phyloP scores from a whole-genome alignment of 108 stramenopile species.

The Thalassiosira profunda region DNA sequence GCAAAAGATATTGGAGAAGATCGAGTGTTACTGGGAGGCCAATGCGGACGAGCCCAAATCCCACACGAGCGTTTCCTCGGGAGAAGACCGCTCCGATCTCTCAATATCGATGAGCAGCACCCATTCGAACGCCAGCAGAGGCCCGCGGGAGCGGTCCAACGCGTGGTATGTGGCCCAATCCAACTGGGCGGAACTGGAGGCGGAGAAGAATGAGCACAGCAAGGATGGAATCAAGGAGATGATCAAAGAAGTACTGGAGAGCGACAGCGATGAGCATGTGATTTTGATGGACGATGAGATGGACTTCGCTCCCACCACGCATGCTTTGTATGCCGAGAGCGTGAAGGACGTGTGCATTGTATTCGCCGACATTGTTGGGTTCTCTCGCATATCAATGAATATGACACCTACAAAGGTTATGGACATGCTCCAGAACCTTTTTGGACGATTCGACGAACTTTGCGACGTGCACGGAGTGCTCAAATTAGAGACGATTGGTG shows the following conservation, averaged over 20 bases:
- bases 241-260: neutral
- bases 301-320: slow-evolving; percentile 1
- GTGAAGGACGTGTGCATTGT: slow-evolving; percentile 37
- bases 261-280: slow-evolving; percentile 3
- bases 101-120: neutral
- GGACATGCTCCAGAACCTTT: slow-evolving; percentile 44
- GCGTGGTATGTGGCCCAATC: slow-evolving; percentile 21
- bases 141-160: neutral
- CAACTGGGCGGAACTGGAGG: slow-evolving; percentile 5
- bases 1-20: slow-evolving; percentile 35
- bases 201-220: neutral
- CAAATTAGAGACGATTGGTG: slow-evolving; percentile 49
- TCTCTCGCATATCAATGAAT: slow-evolving; percentile 25
- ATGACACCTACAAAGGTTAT: slow-evolving; percentile 31
- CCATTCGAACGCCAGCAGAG: neutral
- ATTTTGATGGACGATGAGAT: neutral
- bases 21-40: slow-evolving; percentile 39
- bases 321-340: slow-evolving; percentile 42
- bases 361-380: slow-evolving; percentile 52
- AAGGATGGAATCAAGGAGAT: slow-evolving; percentile 3
- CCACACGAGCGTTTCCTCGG: neutral
- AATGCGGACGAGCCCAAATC: slow-evolving; percentile 18
- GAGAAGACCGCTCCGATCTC: neutral
- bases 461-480: slow-evolving; percentile 37
- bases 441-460: slow-evolving; percentile 36